phyloP scores from a whole-genome alignment of 306 rosid species.

The Chamaecrista fasciculata region DNA sequence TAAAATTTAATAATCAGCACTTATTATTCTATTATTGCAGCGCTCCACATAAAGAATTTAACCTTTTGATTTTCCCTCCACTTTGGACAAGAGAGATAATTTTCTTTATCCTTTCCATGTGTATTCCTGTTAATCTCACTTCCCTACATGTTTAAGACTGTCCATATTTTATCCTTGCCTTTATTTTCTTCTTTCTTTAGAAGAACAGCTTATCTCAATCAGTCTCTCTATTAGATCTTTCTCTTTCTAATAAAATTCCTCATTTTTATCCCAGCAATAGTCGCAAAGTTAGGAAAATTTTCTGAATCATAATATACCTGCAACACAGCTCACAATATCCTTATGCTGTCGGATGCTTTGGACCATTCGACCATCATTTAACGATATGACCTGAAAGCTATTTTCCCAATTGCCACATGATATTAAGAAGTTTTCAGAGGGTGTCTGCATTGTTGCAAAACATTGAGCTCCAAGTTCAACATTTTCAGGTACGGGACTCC shows the following conservation, averaged over 20 bases:
- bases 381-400: constrained; percentile 91
- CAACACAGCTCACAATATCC: constrained; percentile 96
- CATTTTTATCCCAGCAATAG: neutral
- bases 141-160: neutral
- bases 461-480: constrained; percentile 85
- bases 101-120: neutral
- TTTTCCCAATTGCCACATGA: constrained; percentile 99
- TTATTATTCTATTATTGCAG: too few relatives aligned
- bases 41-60: too few relatives aligned
- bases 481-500: constrained; percentile 88
- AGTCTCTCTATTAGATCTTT: neutral
- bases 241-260: neutral
- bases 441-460: constrained; percentile 80
- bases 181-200: neutral
- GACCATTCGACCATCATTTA: constrained; percentile 85
- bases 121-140: neutral
- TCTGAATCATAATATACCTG: constrained; percentile 58
- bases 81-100: neutral
- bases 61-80: too few relatives aligned
- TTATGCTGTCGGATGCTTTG: constrained; percentile 97
- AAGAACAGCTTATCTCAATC: neutral
- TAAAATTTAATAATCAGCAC: too few relatives aligned
- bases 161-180: neutral
- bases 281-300: constrained; percentile 9
- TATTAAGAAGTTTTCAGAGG: constrained; percentile 74